Conservation (phyloP, 1,139 yeast species). For the Lodderomyces margitis region DNA sequence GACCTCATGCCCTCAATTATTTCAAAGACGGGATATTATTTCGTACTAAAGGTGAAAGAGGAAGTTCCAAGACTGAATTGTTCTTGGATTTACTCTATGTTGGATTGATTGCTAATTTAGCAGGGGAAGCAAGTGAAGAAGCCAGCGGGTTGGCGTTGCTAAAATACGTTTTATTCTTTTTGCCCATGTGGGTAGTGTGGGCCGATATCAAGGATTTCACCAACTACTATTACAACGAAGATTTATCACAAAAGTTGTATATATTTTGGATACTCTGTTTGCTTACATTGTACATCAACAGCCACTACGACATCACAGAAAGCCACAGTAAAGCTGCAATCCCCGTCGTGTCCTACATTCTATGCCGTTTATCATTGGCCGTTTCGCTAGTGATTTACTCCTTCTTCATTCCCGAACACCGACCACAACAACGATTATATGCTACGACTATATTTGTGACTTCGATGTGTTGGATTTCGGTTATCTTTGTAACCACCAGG, state of each 20-base stretch:
- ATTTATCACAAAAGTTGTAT: constrained; percentile 52
- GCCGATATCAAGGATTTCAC: constrained; percentile 62
- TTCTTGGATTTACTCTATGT: constrained; percentile 64
- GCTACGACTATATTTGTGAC: constrained; percentile 31
- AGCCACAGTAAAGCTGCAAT: constrained; percentile 38
- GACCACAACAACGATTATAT: constrained; percentile 50
- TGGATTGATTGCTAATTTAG: constrained; percentile 62
- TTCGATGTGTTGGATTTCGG: constrained; percentile 44
- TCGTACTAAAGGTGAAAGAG: constrained; percentile 56
- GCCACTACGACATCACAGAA: constrained; percentile 39
- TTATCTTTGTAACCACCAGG: constrained; percentile 43
- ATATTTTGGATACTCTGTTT: constrained; percentile 55
- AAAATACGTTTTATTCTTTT: constrained; percentile 49
- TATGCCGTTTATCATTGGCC: constrained; percentile 44
- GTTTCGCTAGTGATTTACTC: constrained; percentile 43
- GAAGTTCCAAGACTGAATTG: constrained; percentile 53
- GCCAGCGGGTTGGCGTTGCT: constrained; percentile 50
- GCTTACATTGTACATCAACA: constrained; percentile 53
- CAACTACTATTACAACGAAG: constrained; percentile 64
- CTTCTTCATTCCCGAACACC: constrained; percentile 51
- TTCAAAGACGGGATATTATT: constrained; percentile 57
- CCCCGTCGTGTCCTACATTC: constrained; percentile 46
- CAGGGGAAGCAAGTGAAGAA: constrained; percentile 51
- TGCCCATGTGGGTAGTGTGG: constrained; percentile 67
- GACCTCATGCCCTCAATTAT: constrained; percentile 62